Conservation (phyloP, 2,329 filamentous ascomycete species). For the Didymosphaeria variabile region DNA sequence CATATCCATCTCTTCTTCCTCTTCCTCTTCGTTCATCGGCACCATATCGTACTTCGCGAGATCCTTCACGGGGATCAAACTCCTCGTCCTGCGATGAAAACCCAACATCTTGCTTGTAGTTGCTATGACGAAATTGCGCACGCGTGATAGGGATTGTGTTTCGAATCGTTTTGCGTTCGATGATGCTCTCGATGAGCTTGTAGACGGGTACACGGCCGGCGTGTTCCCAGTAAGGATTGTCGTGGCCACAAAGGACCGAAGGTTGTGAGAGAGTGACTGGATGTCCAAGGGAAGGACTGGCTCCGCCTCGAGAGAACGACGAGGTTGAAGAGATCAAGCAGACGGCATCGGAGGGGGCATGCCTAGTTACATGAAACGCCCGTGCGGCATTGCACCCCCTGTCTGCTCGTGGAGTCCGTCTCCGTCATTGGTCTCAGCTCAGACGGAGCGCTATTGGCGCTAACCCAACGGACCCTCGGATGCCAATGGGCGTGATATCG, state of each 20-base stretch:
- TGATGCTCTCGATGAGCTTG: conserved; percentile 26
- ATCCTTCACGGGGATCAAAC: conserved; percentile 55
- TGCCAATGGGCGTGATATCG: conserved; percentile 10
- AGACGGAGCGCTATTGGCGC: conserved; percentile 16
- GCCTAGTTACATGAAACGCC: conserved; percentile 21
- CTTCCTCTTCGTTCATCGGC: conserved; percentile 41
- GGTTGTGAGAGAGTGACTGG: conserved; percentile 44
- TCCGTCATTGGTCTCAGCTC: conserved; percentile 20
- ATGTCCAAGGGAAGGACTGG: conserved; percentile 43
- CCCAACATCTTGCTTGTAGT: conserved; percentile 49
- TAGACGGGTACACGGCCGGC: conserved; percentile 35
- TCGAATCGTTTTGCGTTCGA: conserved; percentile 10
- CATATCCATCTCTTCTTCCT: conserved; percentile 36
- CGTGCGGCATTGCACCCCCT: conserved; percentile 16
- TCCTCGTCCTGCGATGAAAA: conserved; percentile 54
- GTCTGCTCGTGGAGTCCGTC: conserved; percentile 14
- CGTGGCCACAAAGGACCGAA: conserved; percentile 39
- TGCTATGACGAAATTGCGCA: conserved; percentile 14
- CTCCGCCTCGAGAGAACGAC: conserved; percentile 39
- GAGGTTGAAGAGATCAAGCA: conserved; percentile 22
- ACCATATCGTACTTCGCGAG: conserved; percentile 54
- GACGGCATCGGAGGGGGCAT: conserved; percentile 21
- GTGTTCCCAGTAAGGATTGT: conserved; percentile 41
- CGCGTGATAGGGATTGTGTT: conserved; percentile 13
- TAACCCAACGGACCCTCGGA: conserved; percentile 13